Percentiles rank a stretch among this genome's conserved stretches.
Evolutionary conservation across 306 rosid genomes (phyloP).

Genomic region (Benincasa hispida): DNA sequence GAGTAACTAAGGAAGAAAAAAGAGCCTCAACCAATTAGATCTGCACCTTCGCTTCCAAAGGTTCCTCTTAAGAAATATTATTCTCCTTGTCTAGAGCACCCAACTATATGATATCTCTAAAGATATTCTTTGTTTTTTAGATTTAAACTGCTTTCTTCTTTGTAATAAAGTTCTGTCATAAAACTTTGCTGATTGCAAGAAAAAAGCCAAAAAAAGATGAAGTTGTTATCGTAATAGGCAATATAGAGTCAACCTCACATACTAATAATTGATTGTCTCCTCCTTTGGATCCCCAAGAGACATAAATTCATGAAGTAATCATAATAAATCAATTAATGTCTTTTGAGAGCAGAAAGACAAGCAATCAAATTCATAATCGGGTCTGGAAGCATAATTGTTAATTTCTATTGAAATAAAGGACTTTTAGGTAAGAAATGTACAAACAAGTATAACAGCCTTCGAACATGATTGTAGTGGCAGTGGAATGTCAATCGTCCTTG

Average conservation of each 20-base stretch:
- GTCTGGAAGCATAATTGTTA: not conserved
- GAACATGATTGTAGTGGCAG: constrained; percentile 33
- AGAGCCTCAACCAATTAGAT: not conserved
- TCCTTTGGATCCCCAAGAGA: not conserved
- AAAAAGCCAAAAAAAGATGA: not conserved
- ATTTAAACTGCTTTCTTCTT: not conserved
- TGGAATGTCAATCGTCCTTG: constrained; percentile 38
- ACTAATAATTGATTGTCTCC: not conserved
- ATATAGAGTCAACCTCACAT: not conserved
- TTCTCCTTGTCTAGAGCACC: not conserved
- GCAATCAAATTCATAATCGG: not conserved
- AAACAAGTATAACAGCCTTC: constrained; percentile 88
- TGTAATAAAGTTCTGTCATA: not conserved
- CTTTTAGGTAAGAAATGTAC: constrained; percentile 71
- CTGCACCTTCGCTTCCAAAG: not conserved
- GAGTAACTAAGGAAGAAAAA: not conserved
- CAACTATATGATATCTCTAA: not conserved
- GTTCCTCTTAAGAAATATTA: not conserved
- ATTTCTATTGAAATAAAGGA: not conserved
- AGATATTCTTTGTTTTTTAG: not conserved
- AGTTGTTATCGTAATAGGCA: not conserved
- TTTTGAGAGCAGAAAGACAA: not conserved
- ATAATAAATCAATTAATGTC: not conserved
- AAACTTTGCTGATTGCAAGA: not conserved
- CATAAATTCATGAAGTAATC: not conserved